Evolutionary conservation across 106 monocot genomes (phyloP).

Genomic region (Phalaenopsis equestris): DNA sequence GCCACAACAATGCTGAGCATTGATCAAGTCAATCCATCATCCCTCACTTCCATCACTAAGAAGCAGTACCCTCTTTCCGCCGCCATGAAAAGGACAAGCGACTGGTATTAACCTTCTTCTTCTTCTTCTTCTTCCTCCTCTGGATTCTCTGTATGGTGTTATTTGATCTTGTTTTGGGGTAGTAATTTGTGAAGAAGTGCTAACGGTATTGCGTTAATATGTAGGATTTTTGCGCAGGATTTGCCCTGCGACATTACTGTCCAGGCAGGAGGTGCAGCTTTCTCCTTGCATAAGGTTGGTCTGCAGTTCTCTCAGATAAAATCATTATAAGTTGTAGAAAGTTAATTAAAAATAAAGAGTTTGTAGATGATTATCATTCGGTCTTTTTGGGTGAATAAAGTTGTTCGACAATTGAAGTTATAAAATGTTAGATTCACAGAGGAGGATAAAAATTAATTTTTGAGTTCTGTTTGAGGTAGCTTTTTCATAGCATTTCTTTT

Average conservation of each 20-base stretch:
- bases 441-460: not conserved
- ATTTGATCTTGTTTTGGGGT: not conserved
- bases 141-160: not conserved
- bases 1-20: slow-evolving; percentile 19
- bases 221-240: slow-evolving; percentile 76
- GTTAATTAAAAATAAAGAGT: too few relatives aligned
- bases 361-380: too few relatives aligned
- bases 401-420: not conserved
- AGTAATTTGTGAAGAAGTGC: not conserved
- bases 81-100: slow-evolving; percentile 58
- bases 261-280: slow-evolving; percentile 40
- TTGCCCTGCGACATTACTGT: slow-evolving; percentile 60
- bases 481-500: not conserved
- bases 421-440: not conserved
- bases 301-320: not conserved
- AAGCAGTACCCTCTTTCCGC: slow-evolving; percentile 33
- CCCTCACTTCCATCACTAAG: slow-evolving; percentile 14
- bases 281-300: slow-evolving; percentile 73
- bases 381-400: too few relatives aligned
- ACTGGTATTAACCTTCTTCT: slow-evolving; percentile 30
- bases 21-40: slow-evolving; percentile 13
- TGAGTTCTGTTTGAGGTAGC: not conserved
- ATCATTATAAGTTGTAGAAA: not conserved
- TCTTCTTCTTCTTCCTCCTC: not conserved
- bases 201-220: not conserved